Conservation (phyloP, 108 stramenopile genomes). For the Nitzschia inconspicua region DNA sequence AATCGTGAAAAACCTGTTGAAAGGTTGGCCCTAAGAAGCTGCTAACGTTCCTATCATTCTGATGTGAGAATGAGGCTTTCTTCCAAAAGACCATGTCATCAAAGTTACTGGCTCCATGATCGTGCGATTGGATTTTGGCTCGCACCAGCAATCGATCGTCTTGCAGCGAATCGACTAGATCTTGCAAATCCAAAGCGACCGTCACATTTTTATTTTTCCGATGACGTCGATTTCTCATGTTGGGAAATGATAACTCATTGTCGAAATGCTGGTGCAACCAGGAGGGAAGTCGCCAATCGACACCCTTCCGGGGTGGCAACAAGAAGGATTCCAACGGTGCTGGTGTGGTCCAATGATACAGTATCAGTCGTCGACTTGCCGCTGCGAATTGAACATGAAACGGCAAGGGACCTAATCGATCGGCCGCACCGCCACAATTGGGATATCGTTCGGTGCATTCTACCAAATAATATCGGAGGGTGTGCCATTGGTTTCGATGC, state of each 20-base stretch:
- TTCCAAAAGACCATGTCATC: too few species aligned
- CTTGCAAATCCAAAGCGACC: too few species aligned
- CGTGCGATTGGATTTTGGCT: slow-evolving; percentile 27
- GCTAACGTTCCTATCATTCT: too few species aligned
- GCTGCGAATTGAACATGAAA: slow-evolving; percentile 18
- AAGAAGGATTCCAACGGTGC: slow-evolving; percentile 32
- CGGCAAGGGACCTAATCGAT: slow-evolving; percentile 29
- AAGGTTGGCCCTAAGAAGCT: slow-evolving; percentile 23
- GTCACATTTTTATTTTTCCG: too few species aligned
- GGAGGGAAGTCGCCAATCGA: slow-evolving; percentile 35
- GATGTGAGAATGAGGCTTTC: too few species aligned
- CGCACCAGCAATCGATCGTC: slow-evolving; percentile 2
- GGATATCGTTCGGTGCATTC: slow-evolving; percentile 12
- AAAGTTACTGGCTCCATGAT: slow-evolving; percentile 10
- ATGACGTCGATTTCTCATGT: too few species aligned
- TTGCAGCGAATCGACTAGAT: neutral
- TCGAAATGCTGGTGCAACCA: too few species aligned
- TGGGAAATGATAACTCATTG: neutral
- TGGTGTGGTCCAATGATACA: slow-evolving; percentile 34
- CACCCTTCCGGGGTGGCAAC: slow-evolving; percentile 24
- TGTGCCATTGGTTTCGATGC: neutral
- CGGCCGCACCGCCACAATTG: slow-evolving; percentile 35
- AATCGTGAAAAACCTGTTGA: slow-evolving; percentile 28
- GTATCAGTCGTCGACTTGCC: slow-evolving; percentile 16
- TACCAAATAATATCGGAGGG: slow-evolving; percentile 10